Evolutionary conservation across 2,329 filamentous ascomycete genomes (phyloP).

Genomic region (Calonectria crousiana): DNA sequence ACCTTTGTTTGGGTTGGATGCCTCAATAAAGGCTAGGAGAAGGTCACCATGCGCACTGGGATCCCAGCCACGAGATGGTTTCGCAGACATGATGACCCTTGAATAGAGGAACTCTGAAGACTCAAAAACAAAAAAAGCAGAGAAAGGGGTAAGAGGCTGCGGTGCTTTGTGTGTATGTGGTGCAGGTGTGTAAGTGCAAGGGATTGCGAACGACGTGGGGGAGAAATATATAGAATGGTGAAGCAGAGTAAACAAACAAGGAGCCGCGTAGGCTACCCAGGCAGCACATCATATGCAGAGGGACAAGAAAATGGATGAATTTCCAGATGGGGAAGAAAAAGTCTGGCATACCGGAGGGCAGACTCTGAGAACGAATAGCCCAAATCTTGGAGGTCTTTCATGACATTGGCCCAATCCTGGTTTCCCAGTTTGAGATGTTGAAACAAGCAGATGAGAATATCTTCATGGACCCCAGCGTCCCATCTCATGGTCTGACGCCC

Average conservation of each 20-base stretch:
- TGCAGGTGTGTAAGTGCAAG: slow-evolving; percentile 3
- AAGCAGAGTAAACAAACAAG: slow-evolving; percentile 22
- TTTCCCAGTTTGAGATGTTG: slow-evolving; percentile 49
- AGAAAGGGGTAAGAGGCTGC: background rate
- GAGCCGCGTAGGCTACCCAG: background rate
- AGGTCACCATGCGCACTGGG: slow-evolving; percentile 54
- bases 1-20: slow-evolving; percentile 50
- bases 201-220: background rate
- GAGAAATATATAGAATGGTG: slow-evolving; percentile 7
- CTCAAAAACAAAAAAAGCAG: background rate
- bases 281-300: background rate
- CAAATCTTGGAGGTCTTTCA: slow-evolving; percentile 51
- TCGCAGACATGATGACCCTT: slow-evolving; percentile 31
- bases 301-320: background rate
- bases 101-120: background rate
- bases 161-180: slow-evolving; percentile 1
- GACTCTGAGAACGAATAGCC: slow-evolving; percentile 56
- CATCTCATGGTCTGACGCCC: slow-evolving; percentile 53
- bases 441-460: slow-evolving; percentile 58
- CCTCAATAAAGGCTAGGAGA: slow-evolving; percentile 52
- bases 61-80: slow-evolving; percentile 49
- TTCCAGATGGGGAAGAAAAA: background rate
- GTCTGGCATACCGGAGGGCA: slow-evolving; percentile 54
- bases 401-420: slow-evolving; percentile 51
- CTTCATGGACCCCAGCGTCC: slow-evolving; percentile 56